phyloP scores from a whole-genome alignment of 148 eudicot species.

The Vaccinium macrocarpon region DNA sequence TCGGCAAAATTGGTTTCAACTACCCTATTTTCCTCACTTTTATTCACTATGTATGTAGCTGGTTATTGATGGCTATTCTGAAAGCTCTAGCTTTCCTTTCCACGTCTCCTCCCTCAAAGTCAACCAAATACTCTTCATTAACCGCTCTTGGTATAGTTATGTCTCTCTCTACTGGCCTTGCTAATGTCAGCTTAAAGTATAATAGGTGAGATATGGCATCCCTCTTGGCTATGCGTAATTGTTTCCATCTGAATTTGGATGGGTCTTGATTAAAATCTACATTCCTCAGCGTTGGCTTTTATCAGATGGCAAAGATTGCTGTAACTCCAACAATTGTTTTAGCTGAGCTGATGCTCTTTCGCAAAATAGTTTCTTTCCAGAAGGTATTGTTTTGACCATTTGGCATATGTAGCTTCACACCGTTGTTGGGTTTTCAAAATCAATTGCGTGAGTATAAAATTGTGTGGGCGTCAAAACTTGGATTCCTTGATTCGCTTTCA shows the following conservation, averaged over 20 bases:
- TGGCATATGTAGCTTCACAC: neutral
- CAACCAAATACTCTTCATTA: constrained; percentile 66
- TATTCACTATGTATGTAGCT: constrained; percentile 81
- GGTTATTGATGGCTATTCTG: constrained; percentile 79
- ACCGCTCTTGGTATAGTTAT: constrained; percentile 81
- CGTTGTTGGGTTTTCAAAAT: neutral
- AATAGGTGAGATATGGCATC: constrained; percentile 55
- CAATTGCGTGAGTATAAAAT: neutral
- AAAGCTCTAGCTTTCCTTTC: constrained; percentile 71
- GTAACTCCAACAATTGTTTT: constrained; percentile 91
- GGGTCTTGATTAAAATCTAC: constrained; percentile 7
- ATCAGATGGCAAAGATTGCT: constrained; percentile 98
- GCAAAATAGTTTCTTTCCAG: constrained; percentile 58
- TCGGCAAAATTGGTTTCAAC: constrained; percentile 77
- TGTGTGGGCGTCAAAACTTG: neutral
- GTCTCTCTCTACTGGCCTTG: constrained; percentile 93
- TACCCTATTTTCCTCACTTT: constrained; percentile 87
- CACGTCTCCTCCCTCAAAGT: constrained; percentile 59
- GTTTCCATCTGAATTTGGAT: constrained; percentile 1
- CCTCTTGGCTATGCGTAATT: constrained; percentile 1
- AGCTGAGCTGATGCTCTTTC: constrained; percentile 68
- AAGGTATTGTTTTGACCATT: constrained; percentile 48
- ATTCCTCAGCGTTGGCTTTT: constrained; percentile 81
- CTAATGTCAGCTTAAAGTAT: constrained; percentile 92
- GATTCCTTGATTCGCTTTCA: neutral